A percentile compares a stretch with the other conserved stretches of the same genome.
These are phyloP conservation scores for Parathielavia appendiculata DNA, from an alignment of 495 filamentous ascomycete genomes.

Conservation along the genomic window DNA sequence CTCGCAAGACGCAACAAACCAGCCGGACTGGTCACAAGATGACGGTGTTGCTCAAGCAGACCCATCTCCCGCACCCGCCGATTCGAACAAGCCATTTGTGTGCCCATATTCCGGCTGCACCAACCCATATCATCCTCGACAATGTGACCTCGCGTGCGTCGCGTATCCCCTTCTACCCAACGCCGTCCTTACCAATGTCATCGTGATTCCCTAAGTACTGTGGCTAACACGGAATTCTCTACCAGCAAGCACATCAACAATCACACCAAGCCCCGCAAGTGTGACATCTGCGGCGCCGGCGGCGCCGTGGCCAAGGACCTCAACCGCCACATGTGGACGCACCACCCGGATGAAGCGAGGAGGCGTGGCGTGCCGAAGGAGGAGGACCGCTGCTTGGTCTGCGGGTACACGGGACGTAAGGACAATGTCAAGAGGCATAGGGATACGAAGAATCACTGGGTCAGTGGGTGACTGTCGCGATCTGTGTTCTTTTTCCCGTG, in stretches of 20 bases:
- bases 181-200: no score
- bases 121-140: not conserved
- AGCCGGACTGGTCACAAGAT: not conserved
- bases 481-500: no score
- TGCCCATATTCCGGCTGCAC: not conserved
- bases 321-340: conserved; percentile 21
- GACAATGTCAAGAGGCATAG: conserved; percentile 17
- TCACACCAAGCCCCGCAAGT: conserved; percentile 27
- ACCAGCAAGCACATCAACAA: conserved; percentile 23
- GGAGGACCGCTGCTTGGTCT: conserved; percentile 9
- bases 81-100: not conserved
- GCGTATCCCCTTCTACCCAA: not conserved
- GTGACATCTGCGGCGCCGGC: conserved; percentile 4
- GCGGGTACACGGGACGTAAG: conserved; percentile 13
- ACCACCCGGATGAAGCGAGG: conserved; percentile 7
- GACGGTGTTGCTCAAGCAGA: not conserved
- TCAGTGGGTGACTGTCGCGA: no score
- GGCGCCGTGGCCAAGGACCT: conserved; percentile 18
- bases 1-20: not conserved
- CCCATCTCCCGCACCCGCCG: not conserved
- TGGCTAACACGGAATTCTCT: not conserved
- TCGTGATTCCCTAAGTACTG: no score
- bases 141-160: conserved; percentile 16
- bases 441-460: not conserved
- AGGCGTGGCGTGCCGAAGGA: not conserved